Percentiles rank a stretch among this genome's conserved stretches.
Evolutionary conservation across 108 stramenopile species (phyloP).

Genomic region (Mediolabrus comicus): DNA sequence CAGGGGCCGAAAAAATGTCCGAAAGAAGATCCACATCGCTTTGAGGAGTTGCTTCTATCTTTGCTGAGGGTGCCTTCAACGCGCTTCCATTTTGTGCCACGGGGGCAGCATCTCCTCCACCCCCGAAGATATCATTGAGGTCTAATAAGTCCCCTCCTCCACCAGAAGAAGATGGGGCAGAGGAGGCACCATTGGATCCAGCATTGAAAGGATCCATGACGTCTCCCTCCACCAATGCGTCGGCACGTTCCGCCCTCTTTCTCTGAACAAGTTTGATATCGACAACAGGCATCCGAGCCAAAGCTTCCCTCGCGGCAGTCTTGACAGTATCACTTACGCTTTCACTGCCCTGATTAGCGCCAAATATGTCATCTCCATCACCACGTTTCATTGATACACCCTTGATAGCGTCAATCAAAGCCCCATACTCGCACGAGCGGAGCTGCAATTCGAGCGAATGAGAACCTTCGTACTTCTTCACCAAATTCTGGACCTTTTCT

Average conservation of each 20-base stretch:
- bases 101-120: constrained; percentile 38
- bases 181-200: constrained; percentile 21
- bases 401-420: constrained; percentile 79
- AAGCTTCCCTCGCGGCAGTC: constrained; percentile 78
- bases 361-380: constrained; percentile 70
- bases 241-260: constrained; percentile 51
- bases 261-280: constrained; percentile 85
- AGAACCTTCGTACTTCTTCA: constrained; percentile 72
- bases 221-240: constrained; percentile 32
- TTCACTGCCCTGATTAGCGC: constrained; percentile 26
- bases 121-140: constrained; percentile 94
- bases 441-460: constrained; percentile 93
- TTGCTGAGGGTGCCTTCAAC: constrained; percentile 22
- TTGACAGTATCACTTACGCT: constrained; percentile 58
- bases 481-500: constrained; percentile 55
- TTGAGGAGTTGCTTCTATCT: constrained; percentile 35
- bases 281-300: constrained; percentile 94
- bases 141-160: constrained; percentile 80
- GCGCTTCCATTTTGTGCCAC: constrained; percentile 46
- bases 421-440: constrained; percentile 91
- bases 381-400: constrained; percentile 35
- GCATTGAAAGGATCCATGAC: constrained; percentile 35
- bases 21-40: constrained; percentile 88
- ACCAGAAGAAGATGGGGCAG: constrained; percentile 34
- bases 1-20: constrained; percentile 85